These are phyloP conservation scores for Lentinula raphanica DNA, from an alignment of 768 basidiomycete genomes.

Conservation along the genomic window DNA sequence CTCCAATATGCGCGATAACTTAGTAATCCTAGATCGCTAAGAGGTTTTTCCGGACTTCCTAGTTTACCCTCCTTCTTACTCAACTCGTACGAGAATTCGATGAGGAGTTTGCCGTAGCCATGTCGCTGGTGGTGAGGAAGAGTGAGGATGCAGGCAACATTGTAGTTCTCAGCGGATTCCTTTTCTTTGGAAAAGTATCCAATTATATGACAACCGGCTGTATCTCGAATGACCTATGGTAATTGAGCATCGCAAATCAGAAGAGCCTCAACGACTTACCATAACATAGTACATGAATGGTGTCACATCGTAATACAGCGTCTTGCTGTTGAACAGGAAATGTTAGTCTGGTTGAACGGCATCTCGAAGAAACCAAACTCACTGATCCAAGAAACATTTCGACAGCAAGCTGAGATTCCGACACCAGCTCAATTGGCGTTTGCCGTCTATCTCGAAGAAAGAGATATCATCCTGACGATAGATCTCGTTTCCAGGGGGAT, in stretches of 20 bases:
- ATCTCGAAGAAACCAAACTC: constrained; percentile 27
- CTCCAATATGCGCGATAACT: constrained; percentile 97
- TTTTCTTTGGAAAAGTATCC: constrained; percentile 99
- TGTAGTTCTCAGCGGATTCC: constrained; percentile 96
- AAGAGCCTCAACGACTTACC: constrained; percentile 41
- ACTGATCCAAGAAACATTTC: constrained; percentile 99
- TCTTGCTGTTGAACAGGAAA: constrained; percentile 59
- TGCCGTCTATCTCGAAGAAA: constrained; percentile 97
- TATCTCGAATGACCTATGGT: constrained; percentile 73
- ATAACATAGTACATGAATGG: constrained; percentile 99
- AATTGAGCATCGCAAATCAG: constrained; percentile 5
- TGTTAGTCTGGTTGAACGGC: neutral
- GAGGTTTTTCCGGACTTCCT: constrained; percentile 96
- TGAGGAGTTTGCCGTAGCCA: constrained; percentile 91
- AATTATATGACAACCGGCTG: constrained; percentile 86
- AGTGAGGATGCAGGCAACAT: constrained; percentile 98
- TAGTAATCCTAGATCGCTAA: constrained; percentile 89
- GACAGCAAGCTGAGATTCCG: constrained; percentile 93
- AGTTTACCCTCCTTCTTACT: constrained; percentile 95
- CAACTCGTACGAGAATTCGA: constrained; percentile 97
- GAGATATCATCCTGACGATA: constrained; percentile 97
- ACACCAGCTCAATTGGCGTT: constrained; percentile 94
- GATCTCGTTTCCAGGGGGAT: constrained; percentile 99
- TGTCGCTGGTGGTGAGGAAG: constrained; percentile 96
- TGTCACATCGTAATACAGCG: constrained; percentile 98